Conservation (phyloP, 371 early-diverging fungal genomes). For the Rhizomucor miehei region DNA sequence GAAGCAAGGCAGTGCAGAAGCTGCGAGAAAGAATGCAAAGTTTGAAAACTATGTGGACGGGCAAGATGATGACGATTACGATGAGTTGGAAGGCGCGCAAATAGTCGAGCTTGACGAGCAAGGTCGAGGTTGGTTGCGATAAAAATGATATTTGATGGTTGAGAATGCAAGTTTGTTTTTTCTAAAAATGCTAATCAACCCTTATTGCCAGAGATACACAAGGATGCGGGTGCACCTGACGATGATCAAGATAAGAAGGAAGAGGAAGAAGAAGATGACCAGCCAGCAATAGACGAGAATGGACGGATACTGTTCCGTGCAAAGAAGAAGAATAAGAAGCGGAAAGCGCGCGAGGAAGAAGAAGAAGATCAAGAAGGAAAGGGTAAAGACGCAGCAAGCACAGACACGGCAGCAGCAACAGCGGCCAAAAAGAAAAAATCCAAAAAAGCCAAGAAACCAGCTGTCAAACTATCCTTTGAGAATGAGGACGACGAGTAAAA, state of each 20-base stretch:
- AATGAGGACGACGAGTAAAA: too few relatives aligned
- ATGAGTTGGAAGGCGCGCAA: constrained; percentile 51
- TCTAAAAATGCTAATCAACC: background rate
- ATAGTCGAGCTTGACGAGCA: constrained; percentile 39
- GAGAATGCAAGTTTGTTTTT: too few relatives aligned
- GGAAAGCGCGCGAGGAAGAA: too few relatives aligned
- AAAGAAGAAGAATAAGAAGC: constrained; percentile 23
- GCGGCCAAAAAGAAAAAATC: constrained; percentile 20
- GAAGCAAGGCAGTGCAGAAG: constrained; percentile 22
- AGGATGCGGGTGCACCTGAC: constrained; percentile 13
- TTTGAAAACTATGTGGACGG: constrained; percentile 43
- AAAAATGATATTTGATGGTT: constrained; percentile 19
- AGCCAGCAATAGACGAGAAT: constrained; percentile 36
- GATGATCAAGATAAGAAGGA: constrained; percentile 19
- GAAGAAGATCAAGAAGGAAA: constrained; percentile 20
- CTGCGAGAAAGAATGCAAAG: constrained; percentile 17
- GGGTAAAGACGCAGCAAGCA: too few relatives aligned
- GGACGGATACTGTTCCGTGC: constrained; percentile 41
- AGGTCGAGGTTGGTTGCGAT: constrained; percentile 48
- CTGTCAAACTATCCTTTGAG: constrained; percentile 38
- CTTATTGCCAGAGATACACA: constrained; percentile 20
- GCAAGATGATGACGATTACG: constrained; percentile 44
- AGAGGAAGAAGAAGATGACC: constrained; percentile 18
- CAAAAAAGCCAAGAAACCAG: constrained; percentile 29
- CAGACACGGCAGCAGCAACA: too few relatives aligned